Evolutionary conservation across 176 grass and related monocot species (phyloP).

Genomic region (Raddia distichophylla): DNA sequence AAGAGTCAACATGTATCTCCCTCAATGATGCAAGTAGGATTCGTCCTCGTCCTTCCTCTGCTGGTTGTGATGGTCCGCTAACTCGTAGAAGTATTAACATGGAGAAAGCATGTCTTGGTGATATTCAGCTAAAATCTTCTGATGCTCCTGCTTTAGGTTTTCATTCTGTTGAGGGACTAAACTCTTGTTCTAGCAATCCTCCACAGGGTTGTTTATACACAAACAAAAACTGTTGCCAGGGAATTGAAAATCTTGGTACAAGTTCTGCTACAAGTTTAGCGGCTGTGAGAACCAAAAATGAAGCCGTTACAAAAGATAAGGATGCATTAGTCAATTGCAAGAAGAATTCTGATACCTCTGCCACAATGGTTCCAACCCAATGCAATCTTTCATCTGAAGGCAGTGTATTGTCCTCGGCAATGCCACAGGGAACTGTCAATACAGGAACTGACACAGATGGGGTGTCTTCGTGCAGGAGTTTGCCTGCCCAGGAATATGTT

Average conservation of each 20-base stretch:
- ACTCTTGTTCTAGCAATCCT: slow-evolving; percentile 34
- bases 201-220: slow-evolving; percentile 26
- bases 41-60: slow-evolving; percentile 22
- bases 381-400: slow-evolving; percentile 39
- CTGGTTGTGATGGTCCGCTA: background rate
- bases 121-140: slow-evolving; percentile 35
- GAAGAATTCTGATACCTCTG: slow-evolving; percentile 33
- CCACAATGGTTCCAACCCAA: slow-evolving; percentile 10
- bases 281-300: slow-evolving; percentile 41
- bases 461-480: slow-evolving; percentile 35
- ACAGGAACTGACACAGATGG: slow-evolving; percentile 19
- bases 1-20: slow-evolving; percentile 18
- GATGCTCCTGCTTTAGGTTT: slow-evolving; percentile 27
- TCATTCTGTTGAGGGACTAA: slow-evolving; percentile 32
- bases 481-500: slow-evolving; percentile 37
- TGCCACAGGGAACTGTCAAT: slow-evolving; percentile 27
- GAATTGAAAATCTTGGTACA: slow-evolving; percentile 17
- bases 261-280: slow-evolving; percentile 31
- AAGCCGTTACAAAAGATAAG: slow-evolving; percentile 26
- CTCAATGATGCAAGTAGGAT: slow-evolving; percentile 5
- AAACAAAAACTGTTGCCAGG: slow-evolving; percentile 26
- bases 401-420: slow-evolving; percentile 35
- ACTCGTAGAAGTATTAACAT: slow-evolving; percentile 22
- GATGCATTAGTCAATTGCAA: slow-evolving; percentile 11
- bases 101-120: slow-evolving; percentile 31